Evolutionary conservation across 2,329 filamentous ascomycete genomes (phyloP), one percentile per base, ranked within the genome.

Genomic region (Lanzia echinophila): DNA sequence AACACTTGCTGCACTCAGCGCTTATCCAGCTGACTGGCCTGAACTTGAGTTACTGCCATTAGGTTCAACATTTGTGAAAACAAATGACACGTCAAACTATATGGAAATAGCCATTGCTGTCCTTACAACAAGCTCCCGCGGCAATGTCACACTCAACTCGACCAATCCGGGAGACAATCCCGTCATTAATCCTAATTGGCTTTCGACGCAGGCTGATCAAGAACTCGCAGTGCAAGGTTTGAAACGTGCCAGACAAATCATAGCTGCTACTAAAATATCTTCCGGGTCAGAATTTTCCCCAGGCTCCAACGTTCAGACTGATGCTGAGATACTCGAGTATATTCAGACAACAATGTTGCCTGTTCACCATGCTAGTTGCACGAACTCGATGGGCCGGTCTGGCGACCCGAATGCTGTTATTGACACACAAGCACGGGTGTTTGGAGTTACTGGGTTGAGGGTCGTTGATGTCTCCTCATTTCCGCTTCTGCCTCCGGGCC

Each of bases 281-380:
- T 6, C 39, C 7, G 50, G 50, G 6, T 12, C 13, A 10, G 50
- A 46, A 32, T 22, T 13, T n/a, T 47, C 32, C 17, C 42, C 42
- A 2, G 43, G 42, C 6, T 2, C 6, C 1, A 19, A 22, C 32
- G 52, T 57, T 1, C 15, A n/a, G 22, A 56, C 48, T 1, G 59
- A 62, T 53, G 58, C 34, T 4, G 33, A 61, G 28, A 56, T 62
- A 31, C 31, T 55, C 28, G 50, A 45, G 11, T 50, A 55, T 50
- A 32, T 54, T 63, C 5, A 61, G 62, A 11, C 55, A 59, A n/a
- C 67, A 69, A 3, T 70, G 11, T 42, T 13, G 2, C 31, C 42
- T 2, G 43, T 58, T 34, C 82, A 72, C 74, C 79, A 78, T 63
- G 80, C 74, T 72, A 76, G 70, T 0, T 77, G 78, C 0, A 84